Percentiles rank a stretch among this genome's conserved stretches.
Evolutionary conservation across 192 early-diverging fungal genomes (phyloP).

Genomic region (Linnemannia hyalina): DNA sequence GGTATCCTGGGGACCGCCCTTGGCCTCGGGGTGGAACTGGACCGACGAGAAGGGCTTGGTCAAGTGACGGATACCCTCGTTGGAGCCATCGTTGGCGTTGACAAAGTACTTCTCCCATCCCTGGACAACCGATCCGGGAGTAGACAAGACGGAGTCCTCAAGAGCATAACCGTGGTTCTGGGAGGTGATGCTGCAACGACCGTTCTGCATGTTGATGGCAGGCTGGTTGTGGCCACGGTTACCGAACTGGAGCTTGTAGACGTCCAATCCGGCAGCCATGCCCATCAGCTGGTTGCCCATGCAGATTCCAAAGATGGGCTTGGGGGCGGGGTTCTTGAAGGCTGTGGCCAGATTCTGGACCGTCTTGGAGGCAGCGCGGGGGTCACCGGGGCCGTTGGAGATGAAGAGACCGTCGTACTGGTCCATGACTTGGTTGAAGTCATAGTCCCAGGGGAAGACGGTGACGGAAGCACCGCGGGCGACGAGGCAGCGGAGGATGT

Average conservation of each 20-base stretch:
- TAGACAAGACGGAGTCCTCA: constrained; percentile 72
- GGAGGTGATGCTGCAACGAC: constrained; percentile 91
- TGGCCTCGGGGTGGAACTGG: constrained; percentile 97
- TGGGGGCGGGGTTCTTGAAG: constrained; percentile 68
- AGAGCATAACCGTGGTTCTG: constrained; percentile 97
- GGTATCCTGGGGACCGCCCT: constrained; percentile 94
- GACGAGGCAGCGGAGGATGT: constrained; percentile 89
- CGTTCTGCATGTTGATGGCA: constrained; percentile 80
- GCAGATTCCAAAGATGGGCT: constrained; percentile 97
- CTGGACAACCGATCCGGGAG: constrained; percentile 80
- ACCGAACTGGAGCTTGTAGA: constrained; percentile 93
- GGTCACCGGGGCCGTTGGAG: constrained; percentile 94
- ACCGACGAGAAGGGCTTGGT: constrained; percentile 83
- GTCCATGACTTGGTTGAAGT: constrained; percentile 70
- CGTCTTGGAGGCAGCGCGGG: constrained; percentile 74
- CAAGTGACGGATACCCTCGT: constrained; percentile 91
- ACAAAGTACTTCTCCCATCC: constrained; percentile 92
- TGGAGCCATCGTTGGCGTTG: constrained; percentile 96
- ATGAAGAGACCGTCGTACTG: constrained; percentile 91
- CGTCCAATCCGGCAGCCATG: constrained; percentile 87
- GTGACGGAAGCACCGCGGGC: constrained; percentile 84
- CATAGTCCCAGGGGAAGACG: constrained; percentile 91
- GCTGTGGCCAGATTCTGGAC: constrained; percentile 78
- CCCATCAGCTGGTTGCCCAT: constrained; percentile 96
- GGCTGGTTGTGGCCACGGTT: constrained; percentile 99